Conservation (phyloP, 805 yeast species). For the Myxozyma sirexii region DNA sequence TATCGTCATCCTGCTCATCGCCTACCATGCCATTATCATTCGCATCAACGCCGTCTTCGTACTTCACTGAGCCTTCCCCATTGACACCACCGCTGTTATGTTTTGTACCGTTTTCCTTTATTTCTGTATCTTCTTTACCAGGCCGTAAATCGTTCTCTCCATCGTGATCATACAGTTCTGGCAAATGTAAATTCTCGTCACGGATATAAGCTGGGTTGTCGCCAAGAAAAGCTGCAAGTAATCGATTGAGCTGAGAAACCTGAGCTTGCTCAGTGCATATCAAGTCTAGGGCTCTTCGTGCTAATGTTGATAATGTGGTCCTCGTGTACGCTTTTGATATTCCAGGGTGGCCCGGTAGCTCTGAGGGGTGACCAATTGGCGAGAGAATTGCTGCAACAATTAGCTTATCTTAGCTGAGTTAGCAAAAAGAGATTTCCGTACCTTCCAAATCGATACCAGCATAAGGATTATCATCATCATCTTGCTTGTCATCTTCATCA, state of each 20-base stretch:
- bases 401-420: conserved; percentile 20
- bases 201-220: conserved; percentile 75
- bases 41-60: conserved; percentile 10
- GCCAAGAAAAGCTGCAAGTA: conserved; percentile 80
- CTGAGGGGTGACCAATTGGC: conserved; percentile 81
- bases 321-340: conserved; percentile 66
- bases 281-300: conserved; percentile 71
- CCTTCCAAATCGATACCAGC: conserved; percentile 54
- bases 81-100: not conserved
- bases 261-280: conserved; percentile 81
- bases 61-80: not conserved
- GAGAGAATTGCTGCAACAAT: conserved; percentile 54
- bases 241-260: conserved; percentile 67
- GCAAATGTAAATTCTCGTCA: conserved; percentile 66
- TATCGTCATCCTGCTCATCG: conserved; percentile 2
- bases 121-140: conserved; percentile 15
- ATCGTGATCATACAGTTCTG: conserved; percentile 64
- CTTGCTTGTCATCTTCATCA: conserved; percentile 39
- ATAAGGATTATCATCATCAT: conserved; percentile 50
- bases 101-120: not conserved
- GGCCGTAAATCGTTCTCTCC: conserved; percentile 37
- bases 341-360: conserved; percentile 70
- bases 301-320: conserved; percentile 59
- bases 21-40: conserved; percentile 30
- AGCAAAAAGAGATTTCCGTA: not conserved